Conservation (phyloP, 352 stramenopile genomes). For the Globisporangium cederbergense region DNA sequence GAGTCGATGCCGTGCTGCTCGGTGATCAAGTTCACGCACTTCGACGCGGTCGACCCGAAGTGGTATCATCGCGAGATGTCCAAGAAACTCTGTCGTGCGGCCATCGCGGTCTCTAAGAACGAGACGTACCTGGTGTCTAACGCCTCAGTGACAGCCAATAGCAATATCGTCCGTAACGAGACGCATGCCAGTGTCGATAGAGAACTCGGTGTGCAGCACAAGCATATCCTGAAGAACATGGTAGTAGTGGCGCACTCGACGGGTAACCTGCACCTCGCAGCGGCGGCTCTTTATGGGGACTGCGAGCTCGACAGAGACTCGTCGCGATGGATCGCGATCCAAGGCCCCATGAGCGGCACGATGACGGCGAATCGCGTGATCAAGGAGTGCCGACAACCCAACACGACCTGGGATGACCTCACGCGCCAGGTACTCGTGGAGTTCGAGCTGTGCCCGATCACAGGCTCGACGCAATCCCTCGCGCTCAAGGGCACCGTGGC, state of each 20-base stretch:
- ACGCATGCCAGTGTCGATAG: background rate
- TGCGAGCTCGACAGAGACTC: conserved; percentile 18
- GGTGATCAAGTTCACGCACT: conserved; percentile 30
- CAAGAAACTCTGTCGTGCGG: conserved; percentile 29
- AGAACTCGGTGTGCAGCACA: background rate
- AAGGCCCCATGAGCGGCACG: conserved; percentile 24
- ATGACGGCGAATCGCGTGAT: conserved; percentile 10
- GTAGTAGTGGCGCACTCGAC: conserved; percentile 39
- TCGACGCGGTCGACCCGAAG: conserved; percentile 26
- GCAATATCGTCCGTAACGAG: background rate
- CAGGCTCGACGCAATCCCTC: conserved; percentile 6
- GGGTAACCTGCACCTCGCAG: conserved; percentile 33
- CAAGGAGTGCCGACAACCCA: conserved; percentile 7
- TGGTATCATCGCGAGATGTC: conserved; percentile 28
- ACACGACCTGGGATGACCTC: conserved; percentile 13
- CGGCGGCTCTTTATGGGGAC: conserved; percentile 21
- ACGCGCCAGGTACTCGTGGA: conserved; percentile 4
- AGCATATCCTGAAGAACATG: conserved; percentile 20
- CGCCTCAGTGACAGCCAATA: background rate
- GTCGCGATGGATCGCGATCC: conserved; percentile 25
- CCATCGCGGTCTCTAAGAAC: conserved; percentile 18
- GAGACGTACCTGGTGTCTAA: background rate
- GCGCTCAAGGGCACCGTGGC: background rate
- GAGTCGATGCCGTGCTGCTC: conserved; percentile 29
- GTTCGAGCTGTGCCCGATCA: conserved; percentile 12